Conservation (phyloP, 1,284 basidiomycete species). For the Schizophyllum amplum region DNA sequence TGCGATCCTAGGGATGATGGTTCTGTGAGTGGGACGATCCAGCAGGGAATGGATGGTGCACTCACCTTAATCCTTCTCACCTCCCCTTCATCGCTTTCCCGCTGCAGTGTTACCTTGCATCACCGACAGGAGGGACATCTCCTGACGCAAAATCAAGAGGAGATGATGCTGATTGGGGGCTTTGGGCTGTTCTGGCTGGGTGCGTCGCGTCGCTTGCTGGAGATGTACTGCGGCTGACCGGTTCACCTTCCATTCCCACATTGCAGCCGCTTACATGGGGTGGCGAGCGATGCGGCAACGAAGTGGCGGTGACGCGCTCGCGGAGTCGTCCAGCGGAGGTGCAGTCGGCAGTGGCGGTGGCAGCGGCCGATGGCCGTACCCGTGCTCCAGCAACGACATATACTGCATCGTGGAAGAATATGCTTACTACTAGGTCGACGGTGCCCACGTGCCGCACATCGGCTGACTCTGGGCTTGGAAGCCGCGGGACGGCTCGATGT, state of each 20-base stretch:
- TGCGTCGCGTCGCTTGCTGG: conserved; percentile 29
- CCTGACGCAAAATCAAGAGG: conserved; percentile 61
- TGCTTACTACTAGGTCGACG: conserved; percentile 40
- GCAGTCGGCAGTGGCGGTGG: not conserved
- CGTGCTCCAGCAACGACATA: conserved; percentile 48
- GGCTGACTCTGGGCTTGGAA: too few species aligned
- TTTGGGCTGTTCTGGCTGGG: conserved; percentile 69
- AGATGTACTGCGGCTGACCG: too few species aligned
- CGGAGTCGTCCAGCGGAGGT: conserved; percentile 7
- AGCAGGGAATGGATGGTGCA: too few species aligned
- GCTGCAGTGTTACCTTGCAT: conserved; percentile 51
- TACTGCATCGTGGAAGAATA: conserved; percentile 71
- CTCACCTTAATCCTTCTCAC: conserved; percentile 1
- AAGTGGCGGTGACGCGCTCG: not conserved
- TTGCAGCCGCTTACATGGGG: conserved; percentile 9
- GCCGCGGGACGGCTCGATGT: too few species aligned
- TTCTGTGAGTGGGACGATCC: conserved; percentile 54
- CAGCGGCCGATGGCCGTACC: conserved; percentile 28
- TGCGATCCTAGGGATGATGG: conserved; percentile 50
- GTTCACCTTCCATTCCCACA: conserved; percentile 1
- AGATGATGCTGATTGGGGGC: conserved; percentile 58
- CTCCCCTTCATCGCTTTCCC: conserved; percentile 5
- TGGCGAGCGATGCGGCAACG: conserved; percentile 7
- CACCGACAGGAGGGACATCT: conserved; percentile 48
- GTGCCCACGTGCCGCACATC: too few species aligned